Conservation (phyloP, 805 yeast genomes). For the Ogataea pilisensis region DNA sequence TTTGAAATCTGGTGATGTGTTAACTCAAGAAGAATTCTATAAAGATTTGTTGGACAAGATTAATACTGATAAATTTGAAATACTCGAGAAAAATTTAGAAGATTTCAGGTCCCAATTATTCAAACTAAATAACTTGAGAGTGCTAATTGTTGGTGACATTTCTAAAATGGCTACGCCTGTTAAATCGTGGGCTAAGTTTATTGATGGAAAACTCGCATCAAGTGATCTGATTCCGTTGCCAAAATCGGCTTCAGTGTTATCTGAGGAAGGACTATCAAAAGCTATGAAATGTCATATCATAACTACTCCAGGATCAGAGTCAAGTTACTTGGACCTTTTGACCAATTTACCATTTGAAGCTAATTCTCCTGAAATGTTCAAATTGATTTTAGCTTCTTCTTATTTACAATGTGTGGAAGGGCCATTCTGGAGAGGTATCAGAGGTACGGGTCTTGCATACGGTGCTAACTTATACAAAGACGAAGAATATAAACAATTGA, state of each 20-base stretch:
- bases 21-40: slow-evolving; percentile 58
- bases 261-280: slow-evolving; percentile 53
- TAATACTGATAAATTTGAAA: slow-evolving; percentile 48
- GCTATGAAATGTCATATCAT: slow-evolving; percentile 55
- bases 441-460: slow-evolving; percentile 93
- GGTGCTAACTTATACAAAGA: slow-evolving; percentile 66
- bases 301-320: slow-evolving; percentile 80
- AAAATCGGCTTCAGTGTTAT: slow-evolving; percentile 47
- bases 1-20: slow-evolving; percentile 58
- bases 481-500: slow-evolving; percentile 63
- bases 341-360: slow-evolving; percentile 58
- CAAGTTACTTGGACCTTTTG: slow-evolving; percentile 60
- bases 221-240: slow-evolving; percentile 37
- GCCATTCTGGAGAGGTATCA: slow-evolving; percentile 92
- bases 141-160: slow-evolving; percentile 70
- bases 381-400: slow-evolving; percentile 67
- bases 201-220: slow-evolving; percentile 5
- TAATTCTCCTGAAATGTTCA: slow-evolving; percentile 57
- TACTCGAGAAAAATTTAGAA: slow-evolving; percentile 48
- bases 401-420: slow-evolving; percentile 88
- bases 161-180: slow-evolving; percentile 50
- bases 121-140: slow-evolving; percentile 54
- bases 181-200: slow-evolving; percentile 49
- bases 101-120: slow-evolving; percentile 49
- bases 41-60: slow-evolving; percentile 45